Conservation (phyloP, 2,329 filamentous ascomycete species). For the Moelleriella libera region DNA sequence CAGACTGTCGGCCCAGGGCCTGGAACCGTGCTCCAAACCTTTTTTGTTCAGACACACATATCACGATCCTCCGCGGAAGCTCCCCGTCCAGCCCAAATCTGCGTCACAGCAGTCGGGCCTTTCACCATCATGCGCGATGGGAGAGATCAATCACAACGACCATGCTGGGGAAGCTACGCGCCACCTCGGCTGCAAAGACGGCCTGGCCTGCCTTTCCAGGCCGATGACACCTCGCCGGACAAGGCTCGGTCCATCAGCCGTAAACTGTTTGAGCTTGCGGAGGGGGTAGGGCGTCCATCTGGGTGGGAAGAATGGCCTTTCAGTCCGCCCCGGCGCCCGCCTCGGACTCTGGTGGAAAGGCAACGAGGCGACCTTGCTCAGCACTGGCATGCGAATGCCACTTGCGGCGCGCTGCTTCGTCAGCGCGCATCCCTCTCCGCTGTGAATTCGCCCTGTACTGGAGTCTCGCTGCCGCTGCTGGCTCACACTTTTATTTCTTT, state of each 20-base stretch:
- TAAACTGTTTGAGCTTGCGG: background rate
- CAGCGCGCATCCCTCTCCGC: too few relatives aligned
- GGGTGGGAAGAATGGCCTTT: background rate
- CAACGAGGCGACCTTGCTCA: too few relatives aligned
- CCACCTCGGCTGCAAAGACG: background rate
- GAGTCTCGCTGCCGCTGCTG: too few relatives aligned
- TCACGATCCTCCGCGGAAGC: background rate
- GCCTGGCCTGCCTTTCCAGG: too few relatives aligned
- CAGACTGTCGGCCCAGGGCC: background rate
- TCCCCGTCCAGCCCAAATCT: background rate
- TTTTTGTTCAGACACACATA: background rate
- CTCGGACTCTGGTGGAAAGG: background rate
- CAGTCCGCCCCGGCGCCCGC: background rate
- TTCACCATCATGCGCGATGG: background rate
- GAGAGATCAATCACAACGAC: background rate
- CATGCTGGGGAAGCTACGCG: background rate
- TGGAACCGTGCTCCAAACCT: background rate
- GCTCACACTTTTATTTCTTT: too few relatives aligned
- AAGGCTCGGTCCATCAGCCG: background rate
- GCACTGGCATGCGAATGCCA: too few relatives aligned
- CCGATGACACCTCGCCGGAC: background rate
- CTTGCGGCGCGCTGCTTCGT: too few relatives aligned
- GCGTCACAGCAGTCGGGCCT: background rate
- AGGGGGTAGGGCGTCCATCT: too few relatives aligned
- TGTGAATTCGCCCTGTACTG: too few relatives aligned